Percentiles rank a stretch among this genome's conserved stretches.
Conservation (phyloP, 2,329 filamentous ascomycete species). For the Xylariales sp. region DNA sequence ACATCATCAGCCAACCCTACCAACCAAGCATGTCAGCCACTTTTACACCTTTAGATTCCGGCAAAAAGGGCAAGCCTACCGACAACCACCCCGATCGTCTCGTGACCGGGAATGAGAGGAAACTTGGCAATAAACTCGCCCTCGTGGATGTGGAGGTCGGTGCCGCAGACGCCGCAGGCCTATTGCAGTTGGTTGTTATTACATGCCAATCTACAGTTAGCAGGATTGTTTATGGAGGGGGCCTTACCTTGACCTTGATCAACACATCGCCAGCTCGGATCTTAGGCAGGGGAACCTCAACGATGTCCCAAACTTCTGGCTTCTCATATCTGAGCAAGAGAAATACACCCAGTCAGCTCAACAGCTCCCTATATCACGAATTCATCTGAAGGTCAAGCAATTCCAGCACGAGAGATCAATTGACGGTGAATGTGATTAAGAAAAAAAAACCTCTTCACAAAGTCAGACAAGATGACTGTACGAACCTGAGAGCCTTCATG, state of each 20-base stretch:
- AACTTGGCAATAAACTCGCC: slow-evolving; percentile 64
- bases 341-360: slow-evolving; percentile 15
- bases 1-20: slow-evolving; percentile 40
- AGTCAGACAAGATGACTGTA: slow-evolving; percentile 8
- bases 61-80: slow-evolving; percentile 21
- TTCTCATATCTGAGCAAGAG: slow-evolving; percentile 50
- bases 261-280: slow-evolving; percentile 57
- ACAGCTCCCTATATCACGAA: not conserved
- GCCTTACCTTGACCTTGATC: slow-evolving; percentile 59
- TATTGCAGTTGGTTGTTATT: slow-evolving; percentile 15
- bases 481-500: slow-evolving; percentile 56
- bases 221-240: not conserved
- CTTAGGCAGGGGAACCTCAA: slow-evolving; percentile 57
- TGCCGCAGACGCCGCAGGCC: slow-evolving; percentile 30
- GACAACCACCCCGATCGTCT: slow-evolving; percentile 63
- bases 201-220: not conserved
- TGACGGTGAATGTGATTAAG: too few relatives aligned
- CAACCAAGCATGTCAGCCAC: slow-evolving; percentile 7
- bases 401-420: slow-evolving; percentile 7
- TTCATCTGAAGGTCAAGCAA: not conserved
- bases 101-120: slow-evolving; percentile 63
- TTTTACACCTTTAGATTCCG: not conserved
- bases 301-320: slow-evolving; percentile 56
- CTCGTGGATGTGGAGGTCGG: slow-evolving; percentile 56
- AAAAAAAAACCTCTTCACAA: too few relatives aligned